A percentile compares a stretch with the other conserved stretches of the same genome.
phyloP scores from a whole-genome alignment of 225 moss, liverwort and hornwort species.

The Pleurozium schreberi region DNA sequence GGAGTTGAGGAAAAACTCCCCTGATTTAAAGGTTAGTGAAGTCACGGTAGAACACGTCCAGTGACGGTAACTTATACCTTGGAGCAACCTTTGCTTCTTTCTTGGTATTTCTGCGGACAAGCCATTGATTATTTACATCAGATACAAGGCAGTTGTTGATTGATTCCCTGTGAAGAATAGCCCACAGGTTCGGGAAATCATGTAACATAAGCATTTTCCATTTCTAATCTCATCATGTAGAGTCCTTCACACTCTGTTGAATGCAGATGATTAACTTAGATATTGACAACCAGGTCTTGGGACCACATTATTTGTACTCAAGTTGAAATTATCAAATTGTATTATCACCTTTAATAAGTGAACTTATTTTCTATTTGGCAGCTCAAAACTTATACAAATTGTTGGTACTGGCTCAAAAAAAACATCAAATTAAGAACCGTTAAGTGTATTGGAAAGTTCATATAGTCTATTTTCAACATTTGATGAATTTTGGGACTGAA shows the following conservation, averaged over 20 bases:
- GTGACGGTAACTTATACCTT: background rate
- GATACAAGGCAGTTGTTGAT: background rate
- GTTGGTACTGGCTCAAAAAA: background rate
- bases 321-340: background rate
- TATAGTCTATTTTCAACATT: background rate
- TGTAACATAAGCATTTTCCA: background rate
- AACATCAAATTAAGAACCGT: background rate
- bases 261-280: background rate
- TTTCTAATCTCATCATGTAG: background rate
- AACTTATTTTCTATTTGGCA: background rate
- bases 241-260: background rate
- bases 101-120: background rate
- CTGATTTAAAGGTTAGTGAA: background rate
- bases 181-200: background rate
- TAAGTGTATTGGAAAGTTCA: background rate
- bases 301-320: background rate
- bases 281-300: background rate
- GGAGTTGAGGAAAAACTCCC: background rate
- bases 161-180: background rate
- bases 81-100: background rate
- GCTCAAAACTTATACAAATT: background rate
- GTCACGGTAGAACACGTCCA: background rate
- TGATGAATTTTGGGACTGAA: background rate
- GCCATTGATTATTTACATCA: background rate
- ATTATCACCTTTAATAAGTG: background rate